Evolutionary conservation across 371 early-diverging fungal genomes (phyloP).

Genomic region (Mortierella sp.): DNA sequence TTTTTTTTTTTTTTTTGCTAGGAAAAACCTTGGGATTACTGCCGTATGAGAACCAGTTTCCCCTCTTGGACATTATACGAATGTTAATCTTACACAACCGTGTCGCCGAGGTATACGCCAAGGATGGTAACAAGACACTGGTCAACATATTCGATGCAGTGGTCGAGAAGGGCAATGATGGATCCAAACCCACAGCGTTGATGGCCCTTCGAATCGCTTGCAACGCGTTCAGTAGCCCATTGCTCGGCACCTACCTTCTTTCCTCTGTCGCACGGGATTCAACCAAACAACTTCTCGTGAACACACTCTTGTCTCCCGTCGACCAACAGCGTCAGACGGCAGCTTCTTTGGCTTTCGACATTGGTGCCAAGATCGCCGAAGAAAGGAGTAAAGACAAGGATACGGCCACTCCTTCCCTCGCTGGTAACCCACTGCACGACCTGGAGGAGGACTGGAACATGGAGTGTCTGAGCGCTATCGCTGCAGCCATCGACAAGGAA

Average conservation of each 20-base stretch:
- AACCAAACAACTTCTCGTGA: conserved; percentile 69
- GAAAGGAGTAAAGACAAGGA: conserved; percentile 36
- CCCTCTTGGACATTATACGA: conserved; percentile 73
- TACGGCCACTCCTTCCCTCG: conserved; percentile 52
- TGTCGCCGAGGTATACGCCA: conserved; percentile 58
- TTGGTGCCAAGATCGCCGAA: conserved; percentile 60
- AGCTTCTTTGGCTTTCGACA: conserved; percentile 75
- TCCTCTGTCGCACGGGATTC: conserved; percentile 62
- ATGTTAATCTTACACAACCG: conserved; percentile 60
- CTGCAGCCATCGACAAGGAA: conserved; percentile 69
- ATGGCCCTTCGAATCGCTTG: conserved; percentile 72
- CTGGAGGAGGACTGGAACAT: conserved; percentile 76
- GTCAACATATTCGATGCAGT: conserved; percentile 48
- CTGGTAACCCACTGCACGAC: conserved; percentile 46
- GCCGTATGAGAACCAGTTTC: conserved; percentile 65
- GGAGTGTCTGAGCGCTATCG: conserved; percentile 72
- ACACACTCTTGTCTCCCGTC: conserved; percentile 67
- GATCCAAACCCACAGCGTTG: conserved; percentile 56
- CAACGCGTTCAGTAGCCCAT: conserved; percentile 65
- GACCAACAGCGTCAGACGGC: conserved; percentile 70
- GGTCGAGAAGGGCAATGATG: conserved; percentile 31
- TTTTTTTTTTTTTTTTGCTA: conserved; percentile 13
- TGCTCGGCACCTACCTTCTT: conserved; percentile 62
- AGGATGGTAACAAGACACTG: conserved; percentile 55
- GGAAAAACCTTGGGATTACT: conserved; percentile 55